Percentiles rank a stretch among this genome's conserved stretches.
Conservation (phyloP, 208 protist species). For the Crithidia brevicula region DNA sequence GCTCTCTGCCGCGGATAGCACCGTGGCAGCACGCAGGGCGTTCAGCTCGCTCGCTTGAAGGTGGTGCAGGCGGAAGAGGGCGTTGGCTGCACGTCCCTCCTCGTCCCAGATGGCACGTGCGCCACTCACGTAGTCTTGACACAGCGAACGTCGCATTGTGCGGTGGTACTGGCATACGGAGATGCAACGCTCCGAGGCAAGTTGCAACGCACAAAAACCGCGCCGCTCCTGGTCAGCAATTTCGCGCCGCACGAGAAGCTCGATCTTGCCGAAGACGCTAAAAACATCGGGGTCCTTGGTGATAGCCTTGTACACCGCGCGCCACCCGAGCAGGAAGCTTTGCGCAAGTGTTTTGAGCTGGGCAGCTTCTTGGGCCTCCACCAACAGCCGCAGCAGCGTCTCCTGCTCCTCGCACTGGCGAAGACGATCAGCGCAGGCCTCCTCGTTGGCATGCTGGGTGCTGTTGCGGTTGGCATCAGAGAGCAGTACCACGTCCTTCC, state of each 20-base stretch:
- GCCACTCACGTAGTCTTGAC: slow-evolving; percentile 36
- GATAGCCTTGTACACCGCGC: slow-evolving; percentile 50
- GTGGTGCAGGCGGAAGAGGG: slow-evolving; percentile 14
- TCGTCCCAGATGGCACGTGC: slow-evolving; percentile 43
- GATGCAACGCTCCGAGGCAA: slow-evolving; percentile 17
- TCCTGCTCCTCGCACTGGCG: slow-evolving; percentile 38
- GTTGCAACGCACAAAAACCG: slow-evolving; percentile 38
- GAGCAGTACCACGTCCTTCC: slow-evolving; percentile 28
- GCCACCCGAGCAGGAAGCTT: slow-evolving; percentile 57
- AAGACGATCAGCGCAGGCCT: slow-evolving; percentile 10
- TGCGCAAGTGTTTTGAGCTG: slow-evolving; percentile 36
- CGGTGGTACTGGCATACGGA: slow-evolving; percentile 10
- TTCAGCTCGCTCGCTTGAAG: neutral
- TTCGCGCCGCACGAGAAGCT: slow-evolving; percentile 61
- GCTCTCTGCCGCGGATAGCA: slow-evolving; percentile 17
- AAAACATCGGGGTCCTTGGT: slow-evolving; percentile 29
- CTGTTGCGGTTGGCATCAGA: slow-evolving; percentile 8
- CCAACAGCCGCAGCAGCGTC: slow-evolving; percentile 42
- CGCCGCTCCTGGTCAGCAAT: slow-evolving; percentile 59
- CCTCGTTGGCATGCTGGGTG: slow-evolving; percentile 8
- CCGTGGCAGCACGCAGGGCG: neutral
- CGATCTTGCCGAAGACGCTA: slow-evolving; percentile 51
- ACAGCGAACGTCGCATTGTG: slow-evolving; percentile 30
- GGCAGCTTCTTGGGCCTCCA: slow-evolving; percentile 55
- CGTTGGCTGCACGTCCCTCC: slow-evolving; percentile 39